Evolutionary conservation across 2,329 filamentous ascomycete species (phyloP), one percentile per base, ranked within the genome.

Genomic region (Tolypocladium nubicola): DNA sequence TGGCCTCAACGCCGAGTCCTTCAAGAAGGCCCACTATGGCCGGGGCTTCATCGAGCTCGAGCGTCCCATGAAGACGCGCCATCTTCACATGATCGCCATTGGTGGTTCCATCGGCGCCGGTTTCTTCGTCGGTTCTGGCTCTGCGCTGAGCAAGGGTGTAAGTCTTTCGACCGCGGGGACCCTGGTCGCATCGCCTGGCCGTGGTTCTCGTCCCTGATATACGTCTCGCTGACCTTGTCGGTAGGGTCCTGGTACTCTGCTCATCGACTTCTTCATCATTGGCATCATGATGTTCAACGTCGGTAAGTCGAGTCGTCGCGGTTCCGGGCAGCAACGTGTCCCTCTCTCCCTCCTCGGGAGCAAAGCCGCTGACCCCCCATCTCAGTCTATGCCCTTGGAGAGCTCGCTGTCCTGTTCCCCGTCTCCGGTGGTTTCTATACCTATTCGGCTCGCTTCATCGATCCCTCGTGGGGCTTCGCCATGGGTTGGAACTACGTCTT

Each of bases 61-160:
- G 59, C 69, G 71, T 55, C 66, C 70, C 62, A 79, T 83, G 73
- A 77, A 79, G 71, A 70, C 72, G 47, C 77, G 80, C 63, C 80
- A 83, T 68, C 69, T 83, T 64, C 78, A 83, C 68, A 82, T 82
- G 79, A 82, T 82, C 68, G 78, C 79, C 63, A 81, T 83, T 57
- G 79, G 78, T 65, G 79, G 79, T 55, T 62, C 61, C 16, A 63
- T 64, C 47, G 61, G 59, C 55, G 58, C 62, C 21, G 59, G 62
- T 58, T 61, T 63, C 56, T 82, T 81, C 70, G 79, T 81, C 67
- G 78, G 79, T 64, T 79, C 78, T 52, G 79, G 79, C 65, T 65
- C 68, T 62, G 78, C 79, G 55, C 71, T 82, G n/a, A 61, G 60
- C 63, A 73, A 67, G 54, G 79, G 79, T 70, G 75, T 75, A 69